Evolutionary conservation across 2,329 filamentous ascomycete genomes (phyloP), one percentile per base, ranked within the genome.

Genomic region (Fusarium tanahbumbuense): DNA sequence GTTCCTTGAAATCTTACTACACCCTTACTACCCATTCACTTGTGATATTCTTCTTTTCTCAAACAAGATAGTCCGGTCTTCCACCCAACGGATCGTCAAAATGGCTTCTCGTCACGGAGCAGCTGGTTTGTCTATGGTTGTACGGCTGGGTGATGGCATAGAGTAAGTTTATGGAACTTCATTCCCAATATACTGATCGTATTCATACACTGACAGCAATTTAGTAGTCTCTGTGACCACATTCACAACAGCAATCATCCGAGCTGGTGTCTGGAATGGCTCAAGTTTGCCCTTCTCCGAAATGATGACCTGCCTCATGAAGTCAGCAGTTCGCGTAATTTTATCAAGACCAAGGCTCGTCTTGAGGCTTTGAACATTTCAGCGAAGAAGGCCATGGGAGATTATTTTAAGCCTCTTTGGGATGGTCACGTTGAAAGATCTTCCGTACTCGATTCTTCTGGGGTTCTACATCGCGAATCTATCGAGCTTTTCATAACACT

Each of bases 361-460:
- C 30, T 22, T 4, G 13, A 28, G 5, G 1, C 1, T 2, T 16
- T 28, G 8, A 4, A 5, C 1, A 16, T 57, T 1, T 42, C 40
- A 6, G 23, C 52, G 3, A 8, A 13, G 1, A 8, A 18, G 2
- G 58, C 40, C 3, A 49, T 34, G 1, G 27, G 4, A 4, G 2
- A 7, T 2, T 32, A 30, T 32, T 13, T 58, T 2, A n/a, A 25
- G 1, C 8, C 4, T 1, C 16, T 63, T 6, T 60, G 30, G 46
- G 8, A 23, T 3, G 5, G 5, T 1, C 34, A 45, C 15, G 11
- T 15, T 5, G 1, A 9, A 25, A 23, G 6, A 37, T n/a, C 34
- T 12, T 37, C 10, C 18, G 6, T 12, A 37, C 10, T 7, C 10
- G 5, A 37, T 37, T 2, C 10, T n/a, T 37, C 10, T n/a, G 18